Percentiles rank a stretch among this genome's conserved stretches.
phyloP scores from a whole-genome alignment of 179 eudicot genomes.

The Drosera spatulata region DNA sequence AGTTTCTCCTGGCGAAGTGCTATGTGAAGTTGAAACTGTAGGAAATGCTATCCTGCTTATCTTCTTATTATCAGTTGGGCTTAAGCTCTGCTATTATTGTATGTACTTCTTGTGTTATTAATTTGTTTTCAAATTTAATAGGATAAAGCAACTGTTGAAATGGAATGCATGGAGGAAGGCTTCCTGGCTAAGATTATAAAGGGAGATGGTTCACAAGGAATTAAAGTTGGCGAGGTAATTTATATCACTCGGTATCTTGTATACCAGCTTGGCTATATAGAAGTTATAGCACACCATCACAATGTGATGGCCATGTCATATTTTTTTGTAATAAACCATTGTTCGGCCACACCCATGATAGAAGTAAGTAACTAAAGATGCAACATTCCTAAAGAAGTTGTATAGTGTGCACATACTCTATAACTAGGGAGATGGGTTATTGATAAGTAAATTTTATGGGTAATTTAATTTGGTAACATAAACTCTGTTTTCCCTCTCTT shows the following conservation, averaged over 20 bases:
- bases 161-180: constrained; percentile 99
- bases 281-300: not conserved
- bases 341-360: too few relatives aligned
- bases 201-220: constrained; percentile 83
- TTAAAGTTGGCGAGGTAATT: constrained; percentile 91
- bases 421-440: not conserved
- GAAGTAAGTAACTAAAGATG: too few relatives aligned
- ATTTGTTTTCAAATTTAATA: constrained; percentile 10
- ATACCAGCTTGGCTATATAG: not conserved
- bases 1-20: constrained; percentile 87
- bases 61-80: not conserved
- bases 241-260: not conserved
- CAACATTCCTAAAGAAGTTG: too few relatives aligned
- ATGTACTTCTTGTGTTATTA: constrained; percentile 2
- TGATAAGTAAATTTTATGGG: not conserved
- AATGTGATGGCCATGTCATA: too few relatives aligned
- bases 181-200: constrained; percentile 75
- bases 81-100: not conserved
- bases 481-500: not conserved
- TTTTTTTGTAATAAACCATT: too few relatives aligned
- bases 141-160: constrained; percentile 99
- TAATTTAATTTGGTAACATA: not conserved
- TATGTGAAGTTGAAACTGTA: constrained; percentile 99
- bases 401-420: not conserved
- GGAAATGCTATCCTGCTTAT: constrained; percentile 12